Evolutionary conservation across 768 basidiomycete genomes (phyloP), one percentile per base, ranked within the genome.

Genomic region (Coprinopsis sp.): DNA sequence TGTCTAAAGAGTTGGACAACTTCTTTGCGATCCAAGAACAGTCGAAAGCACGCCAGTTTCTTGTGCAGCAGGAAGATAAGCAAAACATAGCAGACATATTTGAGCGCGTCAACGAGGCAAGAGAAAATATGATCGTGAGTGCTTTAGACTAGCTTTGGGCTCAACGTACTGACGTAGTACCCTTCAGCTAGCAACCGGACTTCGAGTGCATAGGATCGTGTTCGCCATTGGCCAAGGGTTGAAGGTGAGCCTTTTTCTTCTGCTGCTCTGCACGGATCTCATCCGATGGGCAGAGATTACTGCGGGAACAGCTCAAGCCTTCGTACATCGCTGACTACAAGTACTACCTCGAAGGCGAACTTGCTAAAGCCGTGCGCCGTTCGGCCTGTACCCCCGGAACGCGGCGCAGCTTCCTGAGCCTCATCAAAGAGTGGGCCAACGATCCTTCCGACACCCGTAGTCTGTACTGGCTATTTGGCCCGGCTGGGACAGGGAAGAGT

Each of bases 341-440:
- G n/a, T n/a, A n/a, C n/a, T n/a, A n/a, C 19, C 39, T 50, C 1
- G 51, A 47, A 22, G 45, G 46, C 18, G 14, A 53, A 38, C 37
- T 50, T 46, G 23, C 30, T 8, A 28, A 21, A 44, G 18, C 16
- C 21, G n/a, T 58, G 27, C 30, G 30, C 24, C 56, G 54, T 45
- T 21, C 43, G 8, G 45, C 47, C 24, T 65, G 64, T 44, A 60
- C 56, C 18, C 51, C 42, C 10, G 57, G 55, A 53, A 63, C 62
- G 2, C 57, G 62, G 19, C 54, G 56, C 33, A 3, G 38, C 14
- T 58, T 63, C 13, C 44, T 60, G 19, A 19, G 50, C n/a, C 29
- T 52, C 1, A 58, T 63, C 34, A 53, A n/a, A n/a, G n/a, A n/a
- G n/a, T n/a, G n/a, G n/a, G n/a, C n/a, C n/a, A n/a, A n/a, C n/a